phyloP scores from a whole-genome alignment of 2,329 filamentous ascomycete species.

The Aspergillus felis region DNA sequence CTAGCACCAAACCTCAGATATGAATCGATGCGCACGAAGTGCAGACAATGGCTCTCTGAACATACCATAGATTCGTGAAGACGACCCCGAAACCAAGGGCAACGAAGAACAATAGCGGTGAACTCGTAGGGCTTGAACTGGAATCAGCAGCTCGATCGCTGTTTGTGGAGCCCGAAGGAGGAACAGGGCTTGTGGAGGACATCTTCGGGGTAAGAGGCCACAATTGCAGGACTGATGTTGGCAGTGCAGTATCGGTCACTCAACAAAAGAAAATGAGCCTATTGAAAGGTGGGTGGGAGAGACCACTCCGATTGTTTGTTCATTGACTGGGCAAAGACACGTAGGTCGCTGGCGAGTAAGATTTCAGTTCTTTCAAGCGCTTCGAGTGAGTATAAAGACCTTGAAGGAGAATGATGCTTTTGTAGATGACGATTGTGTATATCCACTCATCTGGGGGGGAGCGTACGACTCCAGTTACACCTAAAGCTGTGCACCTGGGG shows the following conservation, averaged over 20 bases:
- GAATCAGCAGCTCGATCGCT: slow-evolving; percentile 25
- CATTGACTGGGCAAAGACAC: not conserved
- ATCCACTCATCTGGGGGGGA: slow-evolving; percentile 10
- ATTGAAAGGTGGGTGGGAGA: not conserved
- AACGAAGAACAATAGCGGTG: slow-evolving; percentile 84
- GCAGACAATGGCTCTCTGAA: slow-evolving; percentile 12
- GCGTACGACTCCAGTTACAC: slow-evolving; percentile 6
- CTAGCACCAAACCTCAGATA: slow-evolving; percentile 46
- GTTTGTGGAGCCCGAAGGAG: slow-evolving; percentile 24
- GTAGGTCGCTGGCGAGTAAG: not conserved
- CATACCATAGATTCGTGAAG: slow-evolving; percentile 97
- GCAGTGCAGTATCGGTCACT: not conserved
- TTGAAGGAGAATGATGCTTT: not conserved
- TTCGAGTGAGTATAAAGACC: not conserved
- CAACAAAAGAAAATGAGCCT: not conserved
- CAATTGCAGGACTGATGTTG: not conserved
- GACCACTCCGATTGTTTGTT: not conserved
- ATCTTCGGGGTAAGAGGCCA: slow-evolving; percentile 16
- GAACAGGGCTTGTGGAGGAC: slow-evolving; percentile 25
- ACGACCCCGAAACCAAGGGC: slow-evolving; percentile 96
- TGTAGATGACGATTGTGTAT: slow-evolving; percentile 1
- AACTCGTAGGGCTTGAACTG: slow-evolving; percentile 57
- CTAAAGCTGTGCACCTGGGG: slow-evolving; percentile 4
- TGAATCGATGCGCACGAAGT: slow-evolving; percentile 4
- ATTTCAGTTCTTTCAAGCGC: not conserved